These are phyloP conservation scores for Corylus heterophylla DNA, from an alignment of 306 rosid species.

Conservation along the genomic window DNA sequence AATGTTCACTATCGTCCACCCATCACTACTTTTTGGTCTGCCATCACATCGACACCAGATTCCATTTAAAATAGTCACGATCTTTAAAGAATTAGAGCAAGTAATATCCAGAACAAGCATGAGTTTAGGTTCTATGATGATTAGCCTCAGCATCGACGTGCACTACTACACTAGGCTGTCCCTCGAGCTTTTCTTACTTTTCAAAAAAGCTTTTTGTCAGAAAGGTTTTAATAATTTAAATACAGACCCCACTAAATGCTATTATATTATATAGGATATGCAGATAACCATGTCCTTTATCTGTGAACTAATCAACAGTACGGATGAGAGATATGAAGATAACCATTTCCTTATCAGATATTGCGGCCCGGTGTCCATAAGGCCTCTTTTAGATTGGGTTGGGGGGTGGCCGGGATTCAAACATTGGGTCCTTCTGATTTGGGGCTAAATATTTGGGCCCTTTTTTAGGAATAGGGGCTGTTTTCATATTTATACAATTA, in stretches of 20 bases:
- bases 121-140: slow-evolving; percentile 39
- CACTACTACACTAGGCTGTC: slow-evolving; percentile 53
- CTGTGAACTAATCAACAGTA: not conserved
- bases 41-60: slow-evolving; percentile 36
- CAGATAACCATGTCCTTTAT: too few relatives aligned
- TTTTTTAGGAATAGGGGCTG: too few relatives aligned
- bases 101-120: slow-evolving; percentile 30
- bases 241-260: slow-evolving; percentile 46
- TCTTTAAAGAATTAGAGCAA: slow-evolving; percentile 27
- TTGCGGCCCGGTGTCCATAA: slow-evolving; percentile 24
- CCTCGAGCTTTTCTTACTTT: slow-evolving; percentile 36
- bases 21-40: slow-evolving; percentile 29
- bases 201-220: slow-evolving; percentile 36
- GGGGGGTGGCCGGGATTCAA: too few relatives aligned
- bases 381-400: slow-evolving; percentile 13
- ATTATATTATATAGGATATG: not conserved
- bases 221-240: slow-evolving; percentile 50
- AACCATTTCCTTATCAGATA: not conserved
- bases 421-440: too few relatives aligned
- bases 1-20: not conserved
- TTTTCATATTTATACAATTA: too few relatives aligned
- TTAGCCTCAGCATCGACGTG: slow-evolving; percentile 42
- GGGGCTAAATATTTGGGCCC: too few relatives aligned
- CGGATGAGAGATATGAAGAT: not conserved
- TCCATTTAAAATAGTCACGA: slow-evolving; percentile 30